phyloP scores from a whole-genome alignment of 1,284 basidiomycete species.

The Ceratobasidium papillatum region DNA sequence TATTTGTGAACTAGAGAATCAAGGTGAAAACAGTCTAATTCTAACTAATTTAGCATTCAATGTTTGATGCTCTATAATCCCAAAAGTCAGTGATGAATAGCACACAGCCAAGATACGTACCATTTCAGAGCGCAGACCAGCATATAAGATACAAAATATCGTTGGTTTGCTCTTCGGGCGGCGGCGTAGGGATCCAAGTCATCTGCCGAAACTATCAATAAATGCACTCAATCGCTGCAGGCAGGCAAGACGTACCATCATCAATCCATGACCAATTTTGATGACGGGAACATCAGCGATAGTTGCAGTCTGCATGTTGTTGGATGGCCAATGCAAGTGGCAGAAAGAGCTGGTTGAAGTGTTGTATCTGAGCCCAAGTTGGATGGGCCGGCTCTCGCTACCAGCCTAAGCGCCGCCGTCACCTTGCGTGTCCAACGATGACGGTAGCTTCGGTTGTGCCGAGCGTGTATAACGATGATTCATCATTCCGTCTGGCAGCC shows the following conservation, averaged over 20 bases:
- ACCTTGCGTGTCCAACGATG: neutral
- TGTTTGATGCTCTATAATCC: too few species aligned
- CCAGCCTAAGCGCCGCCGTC: neutral
- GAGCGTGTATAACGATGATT: too few species aligned
- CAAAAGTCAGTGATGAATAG: too few species aligned
- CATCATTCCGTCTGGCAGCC: too few species aligned
- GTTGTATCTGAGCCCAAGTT: neutral
- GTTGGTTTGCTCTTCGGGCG: slow-evolving; percentile 44
- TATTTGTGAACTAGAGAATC: too few species aligned
- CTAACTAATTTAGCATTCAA: too few species aligned
- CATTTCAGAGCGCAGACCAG: too few species aligned
- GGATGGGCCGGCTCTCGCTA: neutral
- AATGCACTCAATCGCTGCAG: neutral
- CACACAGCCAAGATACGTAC: too few species aligned
- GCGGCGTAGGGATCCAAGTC: slow-evolving; percentile 41
- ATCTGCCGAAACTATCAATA: slow-evolving; percentile 10
- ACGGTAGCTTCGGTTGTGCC: neutral
- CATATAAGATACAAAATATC: too few species aligned
- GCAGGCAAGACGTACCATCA: slow-evolving; percentile 6
- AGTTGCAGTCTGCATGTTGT: slow-evolving; percentile 17
- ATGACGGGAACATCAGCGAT: slow-evolving; percentile 28
- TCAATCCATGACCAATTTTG: slow-evolving; percentile 41
- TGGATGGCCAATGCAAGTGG: neutral
- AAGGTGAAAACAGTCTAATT: too few species aligned
- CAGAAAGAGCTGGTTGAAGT: neutral